phyloP scores from a whole-genome alignment of 306 rosid species.

The Ammopiptanthus mongolicus region DNA sequence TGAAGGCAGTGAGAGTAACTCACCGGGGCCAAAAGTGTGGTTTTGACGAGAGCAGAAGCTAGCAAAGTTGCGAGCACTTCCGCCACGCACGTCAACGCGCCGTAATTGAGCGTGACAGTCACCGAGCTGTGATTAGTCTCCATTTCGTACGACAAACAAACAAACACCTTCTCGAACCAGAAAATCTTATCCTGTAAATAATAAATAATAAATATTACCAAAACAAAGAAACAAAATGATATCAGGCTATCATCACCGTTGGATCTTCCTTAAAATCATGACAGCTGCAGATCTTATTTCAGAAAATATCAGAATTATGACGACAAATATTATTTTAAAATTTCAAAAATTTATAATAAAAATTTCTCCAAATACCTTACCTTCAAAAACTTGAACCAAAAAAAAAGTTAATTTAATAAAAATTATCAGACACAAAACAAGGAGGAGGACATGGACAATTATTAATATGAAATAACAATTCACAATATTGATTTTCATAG shows the following conservation, averaged over 20 bases:
- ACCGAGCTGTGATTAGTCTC: constrained; percentile 41
- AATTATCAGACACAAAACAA: not conserved
- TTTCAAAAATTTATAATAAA: not conserved
- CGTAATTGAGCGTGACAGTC: constrained; percentile 41
- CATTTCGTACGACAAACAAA: constrained; percentile 48
- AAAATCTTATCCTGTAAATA: constrained; percentile 19
- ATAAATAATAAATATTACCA: not conserved
- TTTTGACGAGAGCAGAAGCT: constrained; percentile 58
- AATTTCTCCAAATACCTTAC: not conserved
- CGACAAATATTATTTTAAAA: not conserved
- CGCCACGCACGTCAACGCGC: constrained; percentile 56
- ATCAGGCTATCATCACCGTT: constrained; percentile 33
- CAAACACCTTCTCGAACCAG: constrained; percentile 26
- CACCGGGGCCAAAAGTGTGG: constrained; percentile 56
- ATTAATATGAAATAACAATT: not conserved
- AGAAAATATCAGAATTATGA: constrained; percentile 6
- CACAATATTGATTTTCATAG: not conserved
- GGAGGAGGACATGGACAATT: not conserved
- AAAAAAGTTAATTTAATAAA: not conserved
- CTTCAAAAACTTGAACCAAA: not conserved
- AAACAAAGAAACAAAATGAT: not conserved
- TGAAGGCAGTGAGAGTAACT: not conserved
- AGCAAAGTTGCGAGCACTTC: constrained; percentile 51
- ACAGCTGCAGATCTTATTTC: constrained; percentile 34
- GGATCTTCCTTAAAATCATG: constrained; percentile 38